Conservation (phyloP, 1,284 basidiomycete genomes). For the Leccinum angustisporum region DNA sequence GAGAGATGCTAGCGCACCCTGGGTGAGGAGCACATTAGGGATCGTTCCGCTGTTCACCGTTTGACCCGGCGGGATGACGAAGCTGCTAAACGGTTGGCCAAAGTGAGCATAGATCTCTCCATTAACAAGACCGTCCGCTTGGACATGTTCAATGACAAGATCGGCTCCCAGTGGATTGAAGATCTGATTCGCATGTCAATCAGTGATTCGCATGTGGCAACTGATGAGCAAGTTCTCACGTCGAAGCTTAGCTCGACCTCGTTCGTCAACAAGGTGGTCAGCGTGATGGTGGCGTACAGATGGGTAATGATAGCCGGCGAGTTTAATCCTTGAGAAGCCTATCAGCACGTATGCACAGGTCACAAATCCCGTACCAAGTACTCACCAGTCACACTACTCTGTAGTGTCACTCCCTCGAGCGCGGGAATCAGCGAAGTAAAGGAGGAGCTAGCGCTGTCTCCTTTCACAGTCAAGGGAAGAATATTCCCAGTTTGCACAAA, state of each 20-base stretch:
- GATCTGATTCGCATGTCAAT: slow-evolving; percentile 34
- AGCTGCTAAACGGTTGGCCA: slow-evolving; percentile 49
- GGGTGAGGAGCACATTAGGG: slow-evolving; percentile 53
- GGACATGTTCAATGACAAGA: slow-evolving; percentile 54
- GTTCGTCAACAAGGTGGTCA: slow-evolving; percentile 50
- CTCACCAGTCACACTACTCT: slow-evolving; percentile 49
- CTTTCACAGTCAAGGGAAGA: slow-evolving; percentile 56
- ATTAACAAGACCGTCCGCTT: slow-evolving; percentile 53
- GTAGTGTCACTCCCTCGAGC: slow-evolving; percentile 55
- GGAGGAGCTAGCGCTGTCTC: slow-evolving; percentile 60
- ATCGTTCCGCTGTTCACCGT: slow-evolving; percentile 59
- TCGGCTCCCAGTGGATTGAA: slow-evolving; percentile 59
- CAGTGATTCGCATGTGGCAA: neutral
- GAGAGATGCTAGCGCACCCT: slow-evolving; percentile 55
- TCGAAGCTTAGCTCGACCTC: slow-evolving; percentile 55
- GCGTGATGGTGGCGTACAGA: slow-evolving; percentile 50
- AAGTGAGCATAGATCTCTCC: slow-evolving; percentile 59
- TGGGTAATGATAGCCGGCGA: slow-evolving; percentile 43
- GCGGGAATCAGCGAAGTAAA: slow-evolving; percentile 62
- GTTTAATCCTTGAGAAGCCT: slow-evolving; percentile 40
- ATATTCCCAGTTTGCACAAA: slow-evolving; percentile 53
- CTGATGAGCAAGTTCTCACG: slow-evolving; percentile 33
- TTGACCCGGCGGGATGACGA: slow-evolving; percentile 55
- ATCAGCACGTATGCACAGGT: slow-evolving; percentile 1
- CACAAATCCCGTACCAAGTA: neutral